phyloP scores from a whole-genome alignment of 495 filamentous ascomycete species.

The Neurospora sp. region DNA sequence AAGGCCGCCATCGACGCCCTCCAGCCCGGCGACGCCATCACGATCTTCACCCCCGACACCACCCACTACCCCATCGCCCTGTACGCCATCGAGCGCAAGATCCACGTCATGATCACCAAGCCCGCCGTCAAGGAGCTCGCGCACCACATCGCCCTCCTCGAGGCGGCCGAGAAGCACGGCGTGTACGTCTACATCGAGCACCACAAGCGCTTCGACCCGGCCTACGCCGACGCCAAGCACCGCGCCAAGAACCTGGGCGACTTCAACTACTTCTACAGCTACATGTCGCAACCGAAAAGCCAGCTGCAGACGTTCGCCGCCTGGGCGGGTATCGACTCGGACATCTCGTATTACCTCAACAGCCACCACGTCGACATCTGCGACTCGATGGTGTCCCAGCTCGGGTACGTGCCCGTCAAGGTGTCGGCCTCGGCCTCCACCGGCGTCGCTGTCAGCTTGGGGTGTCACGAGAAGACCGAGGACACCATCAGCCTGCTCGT shows the following conservation, averaged over 20 bases:
- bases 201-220: slow-evolving; percentile 91
- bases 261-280: slow-evolving; percentile 96
- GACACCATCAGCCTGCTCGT: slow-evolving; percentile 89
- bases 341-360: slow-evolving; percentile 94
- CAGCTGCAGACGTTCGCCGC: slow-evolving; percentile 95
- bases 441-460: slow-evolving; percentile 60
- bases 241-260: slow-evolving; percentile 68
- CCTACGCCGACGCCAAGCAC: slow-evolving; percentile 76
- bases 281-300: slow-evolving; percentile 90
- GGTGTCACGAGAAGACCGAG: slow-evolving; percentile 72
- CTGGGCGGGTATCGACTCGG: slow-evolving; percentile 84
- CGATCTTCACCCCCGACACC: slow-evolving; percentile 92
- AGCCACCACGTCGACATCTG: slow-evolving; percentile 86
- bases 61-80: slow-evolving; percentile 93
- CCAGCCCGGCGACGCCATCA: slow-evolving; percentile 76
- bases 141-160: slow-evolving; percentile 67
- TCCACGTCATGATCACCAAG: slow-evolving; percentile 92
- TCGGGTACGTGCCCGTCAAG: slow-evolving; percentile 62
- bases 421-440: slow-evolving; percentile 69
- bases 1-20: slow-evolving; percentile 83
- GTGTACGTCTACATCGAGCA: slow-evolving; percentile 94
- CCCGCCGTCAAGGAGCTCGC: slow-evolving; percentile 78
- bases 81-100: slow-evolving; percentile 76
- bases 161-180: slow-evolving; percentile 58
- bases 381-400: slow-evolving; percentile 70